Conservation (phyloP, 495 filamentous ascomycete species). For the Penicillium soppii region DNA sequence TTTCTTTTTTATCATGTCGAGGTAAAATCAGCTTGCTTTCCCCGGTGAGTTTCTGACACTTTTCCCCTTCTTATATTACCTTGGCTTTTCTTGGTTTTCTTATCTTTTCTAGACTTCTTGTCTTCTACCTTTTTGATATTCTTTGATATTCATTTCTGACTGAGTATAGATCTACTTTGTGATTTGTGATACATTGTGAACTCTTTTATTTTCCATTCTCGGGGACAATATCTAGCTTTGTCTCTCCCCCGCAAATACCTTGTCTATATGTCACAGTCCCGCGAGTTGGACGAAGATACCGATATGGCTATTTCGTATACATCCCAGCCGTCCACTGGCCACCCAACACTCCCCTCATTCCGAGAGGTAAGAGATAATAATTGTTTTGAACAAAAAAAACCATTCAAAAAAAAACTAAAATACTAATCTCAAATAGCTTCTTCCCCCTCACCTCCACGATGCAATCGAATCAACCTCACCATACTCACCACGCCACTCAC, state of each 20-base stretch:
- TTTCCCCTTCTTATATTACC: neutral
- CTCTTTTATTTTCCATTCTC: neutral
- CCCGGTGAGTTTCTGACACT: slow-evolving; percentile 16
- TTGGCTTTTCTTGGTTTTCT: neutral
- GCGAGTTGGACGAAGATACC: slow-evolving; percentile 37
- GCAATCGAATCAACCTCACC: slow-evolving; percentile 45
- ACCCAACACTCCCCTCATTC: slow-evolving; percentile 46
- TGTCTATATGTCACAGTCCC: slow-evolving; percentile 46
- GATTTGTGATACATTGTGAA: slow-evolving; percentile 3
- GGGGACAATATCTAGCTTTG: neutral
- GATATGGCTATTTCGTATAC: slow-evolving; percentile 49
- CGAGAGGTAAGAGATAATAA: slow-evolving; percentile 36
- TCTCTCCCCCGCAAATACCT: slow-evolving; percentile 9
- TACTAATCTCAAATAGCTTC: slow-evolving; percentile 28
- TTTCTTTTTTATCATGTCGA: slow-evolving; percentile 21
- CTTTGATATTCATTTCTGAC: slow-evolving; percentile 7
- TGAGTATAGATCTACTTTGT: neutral
- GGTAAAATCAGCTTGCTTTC: slow-evolving; percentile 24
- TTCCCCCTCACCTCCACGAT: slow-evolving; percentile 47
- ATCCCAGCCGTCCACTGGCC: slow-evolving; percentile 35
- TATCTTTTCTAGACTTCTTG: neutral
- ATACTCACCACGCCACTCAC: slow-evolving; percentile 34
- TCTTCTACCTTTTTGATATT: no score
- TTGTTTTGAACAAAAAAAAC: neutral
- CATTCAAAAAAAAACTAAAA: no score